Conservation (phyloP, 2,329 filamentous ascomycete genomes). For the Nemania serpens region DNA sequence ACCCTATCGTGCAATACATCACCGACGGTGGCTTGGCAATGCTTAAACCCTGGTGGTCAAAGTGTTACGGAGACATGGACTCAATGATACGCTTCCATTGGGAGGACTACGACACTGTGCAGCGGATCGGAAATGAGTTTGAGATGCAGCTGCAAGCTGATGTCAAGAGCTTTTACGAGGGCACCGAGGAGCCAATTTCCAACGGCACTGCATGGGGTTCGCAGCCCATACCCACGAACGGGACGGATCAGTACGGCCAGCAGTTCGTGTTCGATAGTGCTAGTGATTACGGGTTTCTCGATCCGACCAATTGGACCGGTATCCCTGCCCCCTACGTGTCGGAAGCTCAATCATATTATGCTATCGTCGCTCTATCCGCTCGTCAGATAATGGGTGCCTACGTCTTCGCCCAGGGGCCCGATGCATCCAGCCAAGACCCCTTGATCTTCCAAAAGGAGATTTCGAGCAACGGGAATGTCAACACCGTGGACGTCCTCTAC, state of each 20-base stretch:
- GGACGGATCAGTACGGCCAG: slow-evolving; percentile 36
- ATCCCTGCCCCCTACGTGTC: slow-evolving; percentile 68
- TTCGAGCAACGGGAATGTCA: slow-evolving; percentile 77
- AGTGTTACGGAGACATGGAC: slow-evolving; percentile 64
- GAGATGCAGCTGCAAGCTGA: slow-evolving; percentile 67
- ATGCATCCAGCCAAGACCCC: slow-evolving; percentile 51
- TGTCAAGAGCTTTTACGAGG: slow-evolving; percentile 65
- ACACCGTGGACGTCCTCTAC: slow-evolving; percentile 86
- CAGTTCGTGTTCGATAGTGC: slow-evolving; percentile 29
- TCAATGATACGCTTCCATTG: slow-evolving; percentile 70
- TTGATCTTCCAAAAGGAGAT: slow-evolving; percentile 84
- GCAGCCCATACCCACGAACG: slow-evolving; percentile 38
- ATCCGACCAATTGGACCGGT: slow-evolving; percentile 52
- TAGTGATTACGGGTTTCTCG: slow-evolving; percentile 33
- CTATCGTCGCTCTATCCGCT: slow-evolving; percentile 76
- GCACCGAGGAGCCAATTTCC: slow-evolving; percentile 52
- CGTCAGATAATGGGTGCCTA: slow-evolving; percentile 80
- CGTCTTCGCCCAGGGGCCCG: slow-evolving; percentile 69
- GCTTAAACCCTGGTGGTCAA: slow-evolving; percentile 73
- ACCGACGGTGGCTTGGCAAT: slow-evolving; percentile 68
- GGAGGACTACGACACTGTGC: slow-evolving; percentile 64
- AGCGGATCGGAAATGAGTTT: slow-evolving; percentile 65
- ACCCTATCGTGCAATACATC: slow-evolving; percentile 72
- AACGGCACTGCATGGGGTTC: slow-evolving; percentile 55
- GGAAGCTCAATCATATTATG: slow-evolving; percentile 74